Conservation (phyloP, 2,329 filamentous ascomycete species). For the Pseudocercospora macadamiae region DNA sequence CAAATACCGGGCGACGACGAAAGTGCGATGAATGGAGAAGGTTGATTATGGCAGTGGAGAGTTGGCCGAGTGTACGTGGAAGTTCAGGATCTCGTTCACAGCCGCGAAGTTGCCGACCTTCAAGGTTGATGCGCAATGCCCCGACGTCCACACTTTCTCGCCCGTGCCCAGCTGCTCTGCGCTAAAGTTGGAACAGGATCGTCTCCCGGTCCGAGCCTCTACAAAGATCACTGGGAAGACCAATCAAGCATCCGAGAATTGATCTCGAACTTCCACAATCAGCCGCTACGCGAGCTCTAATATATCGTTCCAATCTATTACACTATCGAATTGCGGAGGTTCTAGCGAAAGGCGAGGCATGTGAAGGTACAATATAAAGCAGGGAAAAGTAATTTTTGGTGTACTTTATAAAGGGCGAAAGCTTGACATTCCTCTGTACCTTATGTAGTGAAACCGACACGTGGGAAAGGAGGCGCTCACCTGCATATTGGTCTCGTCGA, state of each 20-base stretch:
- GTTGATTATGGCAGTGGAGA: too few relatives aligned
- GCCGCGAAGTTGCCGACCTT: background rate
- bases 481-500: background rate
- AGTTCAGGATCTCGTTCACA: background rate
- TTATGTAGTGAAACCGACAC: conserved; percentile 2
- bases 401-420: too few relatives aligned
- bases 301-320: background rate
- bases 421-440: background rate
- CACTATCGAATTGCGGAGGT: too few relatives aligned
- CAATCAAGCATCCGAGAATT: background rate
- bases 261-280: background rate
- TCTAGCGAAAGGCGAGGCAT: too few relatives aligned
- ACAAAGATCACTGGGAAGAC: background rate
- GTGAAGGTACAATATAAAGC: too few relatives aligned
- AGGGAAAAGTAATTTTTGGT: too few relatives aligned
- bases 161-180: background rate
- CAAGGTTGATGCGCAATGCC: background rate
- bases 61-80: background rate
- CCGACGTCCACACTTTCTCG: background rate
- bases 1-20: background rate
- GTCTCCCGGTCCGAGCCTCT: background rate
- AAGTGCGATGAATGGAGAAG: background rate
- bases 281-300: background rate
- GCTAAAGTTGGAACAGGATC: background rate
- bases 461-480: conserved; percentile 2